Base-by-base conservation (phyloP, 257 asterid genomes). In the Leonotis leonurus region DNA sequence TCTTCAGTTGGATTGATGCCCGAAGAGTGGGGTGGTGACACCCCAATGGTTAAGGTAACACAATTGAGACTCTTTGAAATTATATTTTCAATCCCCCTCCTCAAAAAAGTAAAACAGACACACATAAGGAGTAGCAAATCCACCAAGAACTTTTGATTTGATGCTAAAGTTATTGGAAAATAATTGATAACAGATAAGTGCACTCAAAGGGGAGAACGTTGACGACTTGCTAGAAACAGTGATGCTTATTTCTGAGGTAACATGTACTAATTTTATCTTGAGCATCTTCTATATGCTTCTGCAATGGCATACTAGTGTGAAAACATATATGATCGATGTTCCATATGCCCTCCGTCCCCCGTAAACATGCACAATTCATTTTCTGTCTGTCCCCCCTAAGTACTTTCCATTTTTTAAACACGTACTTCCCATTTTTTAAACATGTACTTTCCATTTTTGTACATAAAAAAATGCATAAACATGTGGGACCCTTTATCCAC, bases 231-330 rank as follows among this genome's bases (percentile, higher is more conserved):
- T 93, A 90, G 99, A 93, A 73, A 93, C 95, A 8, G 45, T 89
- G 76, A 89, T 89, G 89, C 99, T 93, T 74, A 87, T 93, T 70
- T 94, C 99, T 27, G 99, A 93, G 96, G 99, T 93, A 84, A 73
- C 64, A 49, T 70, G 24, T 56, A 70, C 17, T 33, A 8, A 6
- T 6, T 45, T 54, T 13, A 17, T 55, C 48, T 36, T 14, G 36
- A 4, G 25, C 59, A 56, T 49, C 64, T 48, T 40, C 33, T 56
- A 52, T 11, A 36, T 44, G 59, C 50, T 68, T 60, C 57, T 50
- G 17, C 27, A 24, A 24, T 63, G 71, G 51, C 58, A 18, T 45
- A 22, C 57, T 62, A 27, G 56, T 36, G 45, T 56, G 63, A 60
- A 32, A 6, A 30, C 27, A 56, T 13, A 3, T 29, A 25, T 35